phyloP scores from a whole-genome alignment of 306 rosid species.

The Malus orientalis region DNA sequence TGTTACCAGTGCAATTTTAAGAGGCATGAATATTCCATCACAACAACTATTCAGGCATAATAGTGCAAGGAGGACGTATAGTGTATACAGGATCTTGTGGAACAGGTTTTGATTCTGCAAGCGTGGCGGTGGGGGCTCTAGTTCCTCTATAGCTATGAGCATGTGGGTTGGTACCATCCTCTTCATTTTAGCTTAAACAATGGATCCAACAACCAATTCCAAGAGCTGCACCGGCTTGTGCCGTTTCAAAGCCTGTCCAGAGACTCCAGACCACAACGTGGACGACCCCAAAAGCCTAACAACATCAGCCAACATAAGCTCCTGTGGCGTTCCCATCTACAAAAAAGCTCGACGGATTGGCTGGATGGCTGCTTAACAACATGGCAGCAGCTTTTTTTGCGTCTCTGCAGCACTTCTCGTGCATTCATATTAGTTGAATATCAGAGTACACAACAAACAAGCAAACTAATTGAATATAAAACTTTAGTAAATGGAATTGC shows the following conservation, averaged over 20 bases:
- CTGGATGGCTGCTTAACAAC: slow-evolving; percentile 8
- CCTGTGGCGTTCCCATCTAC: background rate
- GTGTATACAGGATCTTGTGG: too few relatives aligned
- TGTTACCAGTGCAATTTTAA: background rate
- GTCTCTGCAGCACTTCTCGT: slow-evolving; percentile 17
- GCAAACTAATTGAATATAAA: too few relatives aligned
- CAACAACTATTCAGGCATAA: background rate
- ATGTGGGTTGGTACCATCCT: background rate
- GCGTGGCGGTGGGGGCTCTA: background rate
- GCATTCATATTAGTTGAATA: background rate
- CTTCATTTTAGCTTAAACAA: background rate
- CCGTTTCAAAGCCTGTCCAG: background rate
- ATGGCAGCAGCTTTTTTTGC: slow-evolving; percentile 10
- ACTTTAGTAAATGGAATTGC: too few relatives aligned
- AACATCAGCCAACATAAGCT: background rate
- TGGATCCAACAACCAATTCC: background rate
- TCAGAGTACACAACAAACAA: too few relatives aligned
- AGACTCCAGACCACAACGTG: background rate
- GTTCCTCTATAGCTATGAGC: background rate
- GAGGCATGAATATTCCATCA: background rate
- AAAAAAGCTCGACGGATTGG: slow-evolving; percentile 1
- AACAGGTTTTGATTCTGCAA: too few relatives aligned
- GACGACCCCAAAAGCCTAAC: background rate
- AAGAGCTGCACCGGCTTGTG: slow-evolving; percentile 9
- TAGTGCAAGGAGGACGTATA: too few relatives aligned